Evolutionary conservation across 768 basidiomycete genomes (phyloP), one percentile per base, ranked within the genome.

Genomic region (Porphyrellus cyaneotinctus): DNA sequence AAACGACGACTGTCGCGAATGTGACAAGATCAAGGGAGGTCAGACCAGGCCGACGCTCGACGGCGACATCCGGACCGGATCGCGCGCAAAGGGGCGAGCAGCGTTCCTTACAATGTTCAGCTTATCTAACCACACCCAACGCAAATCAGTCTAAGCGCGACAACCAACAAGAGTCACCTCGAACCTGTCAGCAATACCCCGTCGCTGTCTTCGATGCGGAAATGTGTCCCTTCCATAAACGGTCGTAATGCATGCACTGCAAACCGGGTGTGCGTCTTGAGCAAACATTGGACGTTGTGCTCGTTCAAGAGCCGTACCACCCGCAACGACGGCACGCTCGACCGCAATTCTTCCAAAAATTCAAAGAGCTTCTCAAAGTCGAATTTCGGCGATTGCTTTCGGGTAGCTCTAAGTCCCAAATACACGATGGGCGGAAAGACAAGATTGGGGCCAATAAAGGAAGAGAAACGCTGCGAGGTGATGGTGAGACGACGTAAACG

Each of bases 161-260:
- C 8, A 15, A 47, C 14, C 13, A 12, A 32, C 37, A 8, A 32
- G 13, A 13, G 10, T 1, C 7, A 15, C 1, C 18, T 12, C 59
- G 10, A 33, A 68, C 65, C 65, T 64, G 46, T 56, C 20, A 69
- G 32, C 18, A 59, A 50, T 41, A 53, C 22, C 0, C 67, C 59
- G 0, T 61, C 51, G 18, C 42, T 14, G 43, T 69, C 67, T 47
- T 69, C 65, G 11, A 67, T 2, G 14, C 63, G 65, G 26, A 67
- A 54, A 2, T 46, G 9, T 8, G 39, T 1, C 3, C 20, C 49
- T 1, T 22, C 52, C 24, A 50, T 30, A 35, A 55, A 54, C 5
- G 50, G 54, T 22, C n/a, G 23, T 14, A 69, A 49, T n/a, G 33
- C 49, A 4, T 43, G 52, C 20, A 47, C 23, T 6, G 49, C 51